Conservation (phyloP, 805 yeast species). For the Schwanniomyces sp. region DNA sequence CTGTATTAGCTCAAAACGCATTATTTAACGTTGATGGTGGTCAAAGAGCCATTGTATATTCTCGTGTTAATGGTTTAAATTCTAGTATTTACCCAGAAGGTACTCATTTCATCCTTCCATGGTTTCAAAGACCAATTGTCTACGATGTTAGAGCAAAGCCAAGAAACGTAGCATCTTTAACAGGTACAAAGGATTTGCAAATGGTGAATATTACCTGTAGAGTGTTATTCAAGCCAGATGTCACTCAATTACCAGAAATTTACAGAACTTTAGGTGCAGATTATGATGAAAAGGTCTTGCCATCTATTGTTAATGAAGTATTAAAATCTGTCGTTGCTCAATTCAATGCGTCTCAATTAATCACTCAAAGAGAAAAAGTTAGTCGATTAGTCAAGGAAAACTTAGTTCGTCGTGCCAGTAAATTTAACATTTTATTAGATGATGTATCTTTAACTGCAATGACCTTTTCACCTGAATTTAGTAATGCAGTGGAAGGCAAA, state of each 20-base stretch:
- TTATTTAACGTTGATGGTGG: slow-evolving; percentile 89
- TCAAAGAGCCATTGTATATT: slow-evolving; percentile 93
- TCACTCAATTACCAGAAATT: slow-evolving; percentile 74
- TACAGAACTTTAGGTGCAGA: slow-evolving; percentile 92
- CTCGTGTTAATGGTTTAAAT: slow-evolving; percentile 82
- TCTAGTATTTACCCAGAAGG: slow-evolving; percentile 87
- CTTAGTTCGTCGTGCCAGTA: slow-evolving; percentile 85
- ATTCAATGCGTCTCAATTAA: slow-evolving; percentile 95
- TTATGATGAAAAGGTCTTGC: slow-evolving; percentile 95
- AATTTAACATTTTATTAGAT: slow-evolving; percentile 83
- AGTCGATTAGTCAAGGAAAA: slow-evolving; percentile 89
- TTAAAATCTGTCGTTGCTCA: slow-evolving; percentile 96
- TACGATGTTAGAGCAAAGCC: slow-evolving; percentile 98
- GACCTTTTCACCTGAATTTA: slow-evolving; percentile 98
- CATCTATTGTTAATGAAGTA: slow-evolving; percentile 97
- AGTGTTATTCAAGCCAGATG: slow-evolving; percentile 87
- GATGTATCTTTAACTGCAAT: slow-evolving; percentile 95
- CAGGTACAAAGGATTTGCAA: slow-evolving; percentile 97
- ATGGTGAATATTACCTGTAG: slow-evolving; percentile 99
- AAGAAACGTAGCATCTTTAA: slow-evolving; percentile 89
- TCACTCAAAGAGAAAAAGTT: slow-evolving; percentile 98
- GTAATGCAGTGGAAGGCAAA: slow-evolving; percentile 96
- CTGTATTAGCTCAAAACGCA: slow-evolving; percentile 42
- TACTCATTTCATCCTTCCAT: slow-evolving; percentile 90
- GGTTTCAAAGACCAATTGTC: slow-evolving; percentile 89